Evolutionary conservation across 495 filamentous ascomycete genomes (phyloP).

Genomic region (Penicillium diatomitis): DNA sequence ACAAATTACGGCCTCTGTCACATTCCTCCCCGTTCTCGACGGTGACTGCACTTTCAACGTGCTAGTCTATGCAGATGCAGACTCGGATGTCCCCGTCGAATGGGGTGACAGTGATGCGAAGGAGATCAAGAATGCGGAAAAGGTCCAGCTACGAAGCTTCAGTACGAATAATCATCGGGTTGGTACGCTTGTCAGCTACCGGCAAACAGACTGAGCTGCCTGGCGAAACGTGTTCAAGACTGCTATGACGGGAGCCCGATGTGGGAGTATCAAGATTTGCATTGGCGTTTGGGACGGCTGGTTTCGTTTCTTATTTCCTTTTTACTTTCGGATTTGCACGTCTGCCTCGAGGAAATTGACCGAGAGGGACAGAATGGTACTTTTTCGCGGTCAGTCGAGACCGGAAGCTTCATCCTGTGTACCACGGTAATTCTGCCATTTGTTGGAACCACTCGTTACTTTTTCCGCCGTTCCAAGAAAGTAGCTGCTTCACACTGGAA

Average conservation of each 20-base stretch:
- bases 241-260: conserved; percentile 4
- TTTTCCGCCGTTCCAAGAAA: conserved; percentile 30
- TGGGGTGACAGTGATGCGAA: conserved; percentile 99
- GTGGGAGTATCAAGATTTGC: conserved; percentile 13
- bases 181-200: conserved; percentile 90
- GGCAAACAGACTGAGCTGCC: conserved; percentile 35
- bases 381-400: background rate
- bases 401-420: conserved; percentile 1
- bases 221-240: background rate
- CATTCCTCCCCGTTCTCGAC: conserved; percentile 86
- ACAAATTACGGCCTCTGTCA: conserved; percentile 95
- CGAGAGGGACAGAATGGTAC: background rate
- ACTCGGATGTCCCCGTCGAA: conserved; percentile 93
- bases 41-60: conserved; percentile 98
- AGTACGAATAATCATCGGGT: conserved; percentile 90
- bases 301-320: background rate
- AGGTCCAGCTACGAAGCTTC: conserved; percentile 90
- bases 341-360: too few species aligned
- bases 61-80: conserved; percentile 92
- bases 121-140: conserved; percentile 92
- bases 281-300: conserved; percentile 23
- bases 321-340: too few species aligned
- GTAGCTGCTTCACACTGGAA: conserved; percentile 24
- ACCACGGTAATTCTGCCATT: conserved; percentile 35
- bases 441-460: conserved; percentile 27